Base-by-base conservation (phyloP, 441 rosid genomes). In the Populus trichocarpa region DNA sequence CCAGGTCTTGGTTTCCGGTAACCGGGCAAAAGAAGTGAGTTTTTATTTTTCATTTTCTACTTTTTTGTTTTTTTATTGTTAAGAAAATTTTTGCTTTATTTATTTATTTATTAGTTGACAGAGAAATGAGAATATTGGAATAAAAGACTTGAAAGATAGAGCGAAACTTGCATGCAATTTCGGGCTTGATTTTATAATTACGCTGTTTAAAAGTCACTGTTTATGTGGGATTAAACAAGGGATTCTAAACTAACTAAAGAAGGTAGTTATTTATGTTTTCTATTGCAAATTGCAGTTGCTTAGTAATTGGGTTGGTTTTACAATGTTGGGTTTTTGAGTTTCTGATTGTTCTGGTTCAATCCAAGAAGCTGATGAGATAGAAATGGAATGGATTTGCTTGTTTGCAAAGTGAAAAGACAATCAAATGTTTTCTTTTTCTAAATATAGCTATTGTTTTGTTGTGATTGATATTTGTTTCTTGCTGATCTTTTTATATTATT, bases 1-100 rank as follows among this genome's bases (percentile, higher is more conserved):
- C 88, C 78, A 85, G 99, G 70, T 96, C 94, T 8, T 96, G 99
- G 99, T 79, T 93, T 0, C 99, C 99, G 50, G 81, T 79, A 40
- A 72, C 81, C 88, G 93, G 80, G 7, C 87, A 92, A 80, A 73
- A 86, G 76, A 93, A 86, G 98, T 93, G 80, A 79, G 87, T 4
- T 28, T 20, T 40, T 71, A n/a, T 26, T 10, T 64, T 67, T 67
- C 35, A 63, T 40, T 16, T 13, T 28, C 22, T 1, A 9, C n/a
- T 70, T 22, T 38, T 18, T 22, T 53, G 16, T 20, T 78, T 20
- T 53, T 30, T 59, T 64, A 57, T 4, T 42, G n/a, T 42, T 23
- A 4, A 30, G 32, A 30, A 30, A 30, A 0, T 30, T 30, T 30
- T 30, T 30, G 32, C 32, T 30, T 30, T 30, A 30, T 30, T 25